Percentiles rank a stretch among this genome's conserved stretches.
phyloP scores from a whole-genome alignment of 2,329 filamentous ascomycete genomes.

The Dactylonectria estremocensis region DNA sequence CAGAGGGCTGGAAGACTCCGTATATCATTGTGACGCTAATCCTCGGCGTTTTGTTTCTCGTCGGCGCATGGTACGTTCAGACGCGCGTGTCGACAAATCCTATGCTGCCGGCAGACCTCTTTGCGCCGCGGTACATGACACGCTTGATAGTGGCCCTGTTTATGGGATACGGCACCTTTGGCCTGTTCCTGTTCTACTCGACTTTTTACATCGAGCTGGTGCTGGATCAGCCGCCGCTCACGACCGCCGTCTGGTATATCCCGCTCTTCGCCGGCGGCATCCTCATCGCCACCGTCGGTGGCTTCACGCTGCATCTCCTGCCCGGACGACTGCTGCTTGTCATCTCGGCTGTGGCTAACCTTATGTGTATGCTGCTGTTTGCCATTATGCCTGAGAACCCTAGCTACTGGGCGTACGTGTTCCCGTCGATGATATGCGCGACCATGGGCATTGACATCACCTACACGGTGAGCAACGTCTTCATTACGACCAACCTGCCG shows the following conservation, averaged over 20 bases:
- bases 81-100: conserved; percentile 72
- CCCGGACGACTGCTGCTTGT: conserved; percentile 68
- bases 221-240: conserved; percentile 66
- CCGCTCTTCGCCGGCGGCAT: conserved; percentile 73
- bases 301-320: conserved; percentile 69
- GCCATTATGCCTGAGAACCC: conserved; percentile 68
- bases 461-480: conserved; percentile 77
- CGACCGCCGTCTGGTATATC: conserved; percentile 71
- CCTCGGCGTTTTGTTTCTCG: conserved; percentile 68
- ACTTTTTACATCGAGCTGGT: conserved; percentile 74
- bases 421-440: conserved; percentile 72
- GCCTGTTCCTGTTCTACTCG: conserved; percentile 74
- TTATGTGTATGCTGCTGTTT: conserved; percentile 68
- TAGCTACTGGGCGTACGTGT: conserved; percentile 76
- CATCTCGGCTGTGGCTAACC: conserved; percentile 66
- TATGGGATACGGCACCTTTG: conserved; percentile 67
- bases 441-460: conserved; percentile 77
- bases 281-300: conserved; percentile 68
- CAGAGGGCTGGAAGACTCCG: conserved; percentile 73
- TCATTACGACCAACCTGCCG: conserved; percentile 75
- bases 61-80: conserved; percentile 73
- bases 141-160: conserved; percentile 69
- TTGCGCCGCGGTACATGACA: conserved; percentile 70
- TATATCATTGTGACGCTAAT: conserved; percentile 75
- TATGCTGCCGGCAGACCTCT: conserved; percentile 74